Evolutionary conservation across 1,284 basidiomycete species (phyloP), one percentile per base, ranked within the genome.

Genomic region (Cronartium quercuum): DNA sequence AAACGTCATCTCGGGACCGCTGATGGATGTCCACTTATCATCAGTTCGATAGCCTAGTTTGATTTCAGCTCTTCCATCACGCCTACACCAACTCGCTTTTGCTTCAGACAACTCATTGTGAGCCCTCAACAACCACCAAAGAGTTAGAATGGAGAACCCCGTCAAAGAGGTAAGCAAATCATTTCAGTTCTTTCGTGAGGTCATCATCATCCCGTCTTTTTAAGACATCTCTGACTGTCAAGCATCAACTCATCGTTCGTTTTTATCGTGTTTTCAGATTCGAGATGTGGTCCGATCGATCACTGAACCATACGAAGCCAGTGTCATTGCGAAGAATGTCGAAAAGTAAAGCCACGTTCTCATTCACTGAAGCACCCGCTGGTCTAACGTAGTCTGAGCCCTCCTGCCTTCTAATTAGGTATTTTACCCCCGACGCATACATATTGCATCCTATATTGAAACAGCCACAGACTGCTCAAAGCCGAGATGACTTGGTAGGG

Each of bases 241-340:
- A n/a, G n/a, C n/a, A n/a, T n/a, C n/a, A n/a, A n/a, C n/a, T n/a
- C n/a, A n/a, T n/a, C n/a, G n/a, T n/a, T n/a, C n/a, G n/a, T n/a
- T n/a, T n/a, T n/a, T 21, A 55, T 55, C 51, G 1, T 4, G n/a
- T n/a, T 29, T 61, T 42, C 42, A 68, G 68, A 71, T 71, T 51
- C 24, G 40, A 51, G 60, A 71, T 38, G 68, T 71, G 6, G 68
- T 71, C n/a, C 38, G 68, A 55, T 71, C 61, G 3, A 63, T 71
- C n/a, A 71, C 68, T 9, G 68, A 71, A 40, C 60, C 68, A 9
- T 55, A 63, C 21, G 61, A 63, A 63, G 42, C 68, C 4, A 42
- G 2, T 63, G 62, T 29, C n/a, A 34, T 71, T 24, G 35, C 61
- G 29, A 29, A 21, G 29, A 71, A 71, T 37, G 61, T 71, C 34